Evolutionary conservation across 371 early-diverging fungal genomes (phyloP), one percentile per base, ranked within the genome.

Genomic region (Coemansia sp.): DNA sequence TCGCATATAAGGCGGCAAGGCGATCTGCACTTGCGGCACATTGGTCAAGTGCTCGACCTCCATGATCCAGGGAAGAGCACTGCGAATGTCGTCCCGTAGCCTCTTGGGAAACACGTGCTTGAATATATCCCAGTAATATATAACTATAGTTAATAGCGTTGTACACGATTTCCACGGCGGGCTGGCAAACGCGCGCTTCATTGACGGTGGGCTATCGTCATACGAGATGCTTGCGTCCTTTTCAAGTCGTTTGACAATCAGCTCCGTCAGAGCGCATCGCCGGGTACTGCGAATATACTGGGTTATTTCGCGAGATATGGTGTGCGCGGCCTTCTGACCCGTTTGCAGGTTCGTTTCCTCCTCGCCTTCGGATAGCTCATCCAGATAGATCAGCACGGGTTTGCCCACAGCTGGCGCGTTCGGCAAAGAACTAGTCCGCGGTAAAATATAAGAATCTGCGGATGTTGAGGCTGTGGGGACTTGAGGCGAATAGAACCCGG

Each of bases 151-250:
- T 11, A 73, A 48, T 35, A 73, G 49, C 9, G 53, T 51, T 7
- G 73, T 73, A 32, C 60, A 45, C 42, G 70, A 69, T 10, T 11
- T 45, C 73, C 73, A 73, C 6, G 73, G 73, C 11, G 69, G 73
- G 1, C 30, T 34, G 34, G 31, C 54, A 42, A 73, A 73, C 26
- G 10, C 34, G 10, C 43, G 34, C 6, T 38, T n/a, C 42, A 49
- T 39, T 1, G 31, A 7, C 11, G 10, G 39, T 10, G 5, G n/a
- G 34, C 41, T 38, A n/a, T 6, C 4, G 4, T 42, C 38, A 36
- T 58, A 64, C 5, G 59, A 30, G 26, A 31, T 11, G 1, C 5
- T 26, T 16, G 54, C 42, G 2, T 16, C 35, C 48, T 59, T 63
- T 20, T 63, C 53, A 10, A 73, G 61, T n/a, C 60, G 64, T 11